phyloP scores from a whole-genome alignment of 192 early-diverging fungal genomes.

The Backusella liffmaniae region DNA sequence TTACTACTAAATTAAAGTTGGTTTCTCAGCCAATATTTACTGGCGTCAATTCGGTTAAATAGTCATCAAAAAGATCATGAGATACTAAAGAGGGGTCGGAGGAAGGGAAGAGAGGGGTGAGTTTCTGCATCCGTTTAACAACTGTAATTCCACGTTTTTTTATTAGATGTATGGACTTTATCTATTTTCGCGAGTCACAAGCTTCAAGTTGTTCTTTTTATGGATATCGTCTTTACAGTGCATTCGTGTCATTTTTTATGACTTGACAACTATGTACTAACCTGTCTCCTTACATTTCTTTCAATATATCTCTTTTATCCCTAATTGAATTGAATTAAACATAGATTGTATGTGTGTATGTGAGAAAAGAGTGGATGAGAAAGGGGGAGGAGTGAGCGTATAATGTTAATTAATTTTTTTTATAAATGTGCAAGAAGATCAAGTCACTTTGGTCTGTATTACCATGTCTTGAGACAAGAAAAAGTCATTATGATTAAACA shows the following conservation, averaged over 20 bases:
- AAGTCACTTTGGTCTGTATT: background rate
- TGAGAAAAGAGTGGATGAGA: background rate
- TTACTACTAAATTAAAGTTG: background rate
- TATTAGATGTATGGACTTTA: background rate
- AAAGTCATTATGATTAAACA: background rate
- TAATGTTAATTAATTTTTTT: background rate
- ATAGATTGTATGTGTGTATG: too few relatives aligned
- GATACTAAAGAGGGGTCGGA: background rate
- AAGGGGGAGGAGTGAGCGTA: background rate
- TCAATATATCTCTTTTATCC: background rate
- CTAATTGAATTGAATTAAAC: background rate
- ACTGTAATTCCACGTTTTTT: slow-evolving; percentile 9
- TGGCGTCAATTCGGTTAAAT: slow-evolving; percentile 5
- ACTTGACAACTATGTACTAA: slow-evolving; percentile 1
- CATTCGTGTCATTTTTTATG: slow-evolving; percentile 1
- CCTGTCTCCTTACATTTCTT: background rate
- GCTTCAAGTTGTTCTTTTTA: background rate
- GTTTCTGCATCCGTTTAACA: background rate
- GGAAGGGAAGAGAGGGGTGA: background rate
- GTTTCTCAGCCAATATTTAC: background rate
- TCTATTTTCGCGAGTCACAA: background rate
- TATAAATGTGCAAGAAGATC: background rate
- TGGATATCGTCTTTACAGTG: background rate
- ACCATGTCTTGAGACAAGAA: background rate
- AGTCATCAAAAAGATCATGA: slow-evolving; percentile 1